phyloP scores from a whole-genome alignment of 148 eudicot genomes.

The Arctostaphylos glauca region DNA sequence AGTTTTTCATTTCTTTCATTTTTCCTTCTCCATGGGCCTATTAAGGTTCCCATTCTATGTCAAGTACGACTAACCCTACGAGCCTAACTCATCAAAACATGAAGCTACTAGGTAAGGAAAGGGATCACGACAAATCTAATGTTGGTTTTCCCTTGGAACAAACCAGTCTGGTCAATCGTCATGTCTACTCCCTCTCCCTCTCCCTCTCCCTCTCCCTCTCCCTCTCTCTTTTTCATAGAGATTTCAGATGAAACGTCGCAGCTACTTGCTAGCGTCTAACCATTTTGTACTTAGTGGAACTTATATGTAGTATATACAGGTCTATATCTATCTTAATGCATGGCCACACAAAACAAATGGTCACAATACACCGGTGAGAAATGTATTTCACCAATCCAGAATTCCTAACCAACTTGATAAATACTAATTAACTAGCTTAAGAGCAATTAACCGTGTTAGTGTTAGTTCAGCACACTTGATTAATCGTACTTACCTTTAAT shows the following conservation, averaged over 20 bases:
- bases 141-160: too few species aligned
- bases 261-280: neutral
- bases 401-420: neutral
- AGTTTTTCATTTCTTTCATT: neutral
- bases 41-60: neutral
- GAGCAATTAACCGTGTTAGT: neutral
- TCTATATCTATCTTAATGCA: neutral
- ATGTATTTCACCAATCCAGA: neutral
- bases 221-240: neutral
- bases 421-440: neutral
- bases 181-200: neutral
- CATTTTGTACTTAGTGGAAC: neutral
- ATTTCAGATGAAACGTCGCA: neutral
- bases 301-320: neutral
- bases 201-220: neutral
- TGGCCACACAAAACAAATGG: neutral
- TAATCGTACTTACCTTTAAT: neutral
- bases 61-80: neutral
- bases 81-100: too few species aligned
- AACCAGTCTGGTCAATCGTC: too few species aligned
- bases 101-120: too few species aligned
- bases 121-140: too few species aligned
- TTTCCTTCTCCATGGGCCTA: neutral
- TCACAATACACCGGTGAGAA: neutral
- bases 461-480: neutral